Conservation (phyloP, 108 stramenopile species). For the Nitzschia sp. region DNA sequence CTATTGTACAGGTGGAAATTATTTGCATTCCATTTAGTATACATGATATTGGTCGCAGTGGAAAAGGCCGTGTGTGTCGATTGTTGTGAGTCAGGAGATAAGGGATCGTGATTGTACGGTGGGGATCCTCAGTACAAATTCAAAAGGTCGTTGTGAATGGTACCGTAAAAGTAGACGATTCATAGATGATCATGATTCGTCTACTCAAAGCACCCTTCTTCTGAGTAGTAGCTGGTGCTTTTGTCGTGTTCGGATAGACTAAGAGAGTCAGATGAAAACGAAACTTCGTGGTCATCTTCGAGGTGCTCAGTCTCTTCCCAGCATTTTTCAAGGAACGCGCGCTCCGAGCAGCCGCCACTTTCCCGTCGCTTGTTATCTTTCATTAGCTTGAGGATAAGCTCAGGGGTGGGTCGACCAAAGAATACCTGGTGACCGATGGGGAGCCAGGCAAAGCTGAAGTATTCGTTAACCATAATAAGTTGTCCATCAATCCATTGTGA, state of each 20-base stretch:
- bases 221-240: conserved; percentile 1
- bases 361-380: conserved; percentile 22
- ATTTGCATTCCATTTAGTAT: neutral
- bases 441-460: conserved; percentile 79
- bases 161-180: too few species aligned
- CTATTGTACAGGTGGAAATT: too few species aligned
- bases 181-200: too few species aligned
- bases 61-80: too few species aligned
- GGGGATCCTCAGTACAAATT: too few species aligned
- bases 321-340: conserved; percentile 40
- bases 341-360: neutral
- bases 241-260: neutral
- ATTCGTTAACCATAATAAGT: conserved; percentile 68
- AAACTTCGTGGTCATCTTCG: conserved; percentile 43
- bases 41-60: too few species aligned
- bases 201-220: conserved; percentile 33
- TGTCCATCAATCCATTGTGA: conserved; percentile 77
- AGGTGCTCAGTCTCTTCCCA: conserved; percentile 52
- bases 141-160: too few species aligned
- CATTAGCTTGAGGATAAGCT: conserved; percentile 61
- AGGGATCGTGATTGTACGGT: too few species aligned
- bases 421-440: conserved; percentile 81
- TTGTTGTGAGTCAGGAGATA: too few species aligned
- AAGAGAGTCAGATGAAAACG: neutral
- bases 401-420: conserved; percentile 71